These are phyloP conservation scores for Cicer yamashitae DNA, from an alignment of 306 rosid genomes.

Conservation along the genomic window DNA sequence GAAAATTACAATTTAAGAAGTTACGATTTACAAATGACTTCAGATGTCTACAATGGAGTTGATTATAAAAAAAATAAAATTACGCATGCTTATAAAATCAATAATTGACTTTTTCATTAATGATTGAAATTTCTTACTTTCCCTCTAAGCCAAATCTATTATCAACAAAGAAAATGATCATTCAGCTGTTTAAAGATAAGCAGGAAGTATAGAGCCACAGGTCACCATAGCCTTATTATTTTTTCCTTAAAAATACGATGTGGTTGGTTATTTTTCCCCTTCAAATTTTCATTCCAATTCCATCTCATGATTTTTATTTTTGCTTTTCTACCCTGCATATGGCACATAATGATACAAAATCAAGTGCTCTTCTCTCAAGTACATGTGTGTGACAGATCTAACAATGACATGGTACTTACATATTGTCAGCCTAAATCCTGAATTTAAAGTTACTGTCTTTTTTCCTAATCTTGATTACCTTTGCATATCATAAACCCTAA, in stretches of 20 bases:
- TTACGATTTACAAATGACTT: conserved; percentile 25
- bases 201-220: background rate
- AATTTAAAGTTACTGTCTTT: conserved; percentile 15
- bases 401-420: conserved; percentile 16
- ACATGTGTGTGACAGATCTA: conserved; percentile 30
- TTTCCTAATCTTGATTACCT: conserved; percentile 61
- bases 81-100: background rate
- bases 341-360: conserved; percentile 35
- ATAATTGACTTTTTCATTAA: background rate
- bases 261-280: background rate
- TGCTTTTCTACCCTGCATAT: conserved; percentile 25
- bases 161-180: conserved; percentile 27
- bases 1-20: conserved; percentile 38
- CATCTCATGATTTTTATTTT: conserved; percentile 19
- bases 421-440: conserved; percentile 33
- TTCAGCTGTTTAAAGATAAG: conserved; percentile 17
- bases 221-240: conserved; percentile 23
- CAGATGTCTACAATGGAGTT: background rate
- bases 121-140: background rate
- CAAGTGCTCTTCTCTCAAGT: conserved; percentile 42
- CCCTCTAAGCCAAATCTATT: background rate
- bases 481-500: conserved; percentile 90
- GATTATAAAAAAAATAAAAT: background rate
- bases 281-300: conserved; percentile 30
- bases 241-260: background rate